Evolutionary conservation across 2,329 filamentous ascomycete species (phyloP), one percentile per base, ranked within the genome.

Genomic region (Gliomastix tumulicola): DNA sequence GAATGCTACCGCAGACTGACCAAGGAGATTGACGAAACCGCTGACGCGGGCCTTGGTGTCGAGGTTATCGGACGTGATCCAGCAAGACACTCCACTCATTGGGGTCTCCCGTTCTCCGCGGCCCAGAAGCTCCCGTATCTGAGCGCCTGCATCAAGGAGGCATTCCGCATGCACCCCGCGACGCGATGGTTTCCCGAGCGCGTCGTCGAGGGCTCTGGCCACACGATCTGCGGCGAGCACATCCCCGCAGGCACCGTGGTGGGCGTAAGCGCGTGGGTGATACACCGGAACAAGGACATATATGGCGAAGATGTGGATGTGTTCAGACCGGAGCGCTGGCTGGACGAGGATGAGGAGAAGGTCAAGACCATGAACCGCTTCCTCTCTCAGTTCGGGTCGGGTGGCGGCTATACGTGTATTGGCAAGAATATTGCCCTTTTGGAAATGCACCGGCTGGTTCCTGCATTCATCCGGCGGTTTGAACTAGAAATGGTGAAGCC

Each of bases 341-440:
- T 65, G 1, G 42, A 44, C 4, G 43, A 44, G 6, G 49, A 55
- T 11, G 36, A 40, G 0, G 50, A 54, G 2, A 46, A 43, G 30
- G 34, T 55, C 0, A 49, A 49, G 31, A 15, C 40, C 0, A 60
- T 57, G 39, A 53, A 49, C 16, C 47, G 50, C 2, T 69, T 67
- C n/a, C 79, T 85, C 77, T 68, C 84, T 54, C 80, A 85, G 46
- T 87, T 87, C 55, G 82, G 82, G 2, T 81, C 81, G 57, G 82
- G 82, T 0, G 71, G 76, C 10, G 61, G 82, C 48, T 27, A 27
- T 15, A 85, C 82, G 2, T 87, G 82, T 47, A 83, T 68, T 60
- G 83, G 83, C 30, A 79, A 77, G 67, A 80, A 80, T 41, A 79
- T 80, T 32, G 75, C 71, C 41, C 46, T 79, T 48, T 45, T 79